Evolutionary conservation across 2,329 filamentous ascomycete genomes (phyloP).

Genomic region (Penicillium sp.): DNA sequence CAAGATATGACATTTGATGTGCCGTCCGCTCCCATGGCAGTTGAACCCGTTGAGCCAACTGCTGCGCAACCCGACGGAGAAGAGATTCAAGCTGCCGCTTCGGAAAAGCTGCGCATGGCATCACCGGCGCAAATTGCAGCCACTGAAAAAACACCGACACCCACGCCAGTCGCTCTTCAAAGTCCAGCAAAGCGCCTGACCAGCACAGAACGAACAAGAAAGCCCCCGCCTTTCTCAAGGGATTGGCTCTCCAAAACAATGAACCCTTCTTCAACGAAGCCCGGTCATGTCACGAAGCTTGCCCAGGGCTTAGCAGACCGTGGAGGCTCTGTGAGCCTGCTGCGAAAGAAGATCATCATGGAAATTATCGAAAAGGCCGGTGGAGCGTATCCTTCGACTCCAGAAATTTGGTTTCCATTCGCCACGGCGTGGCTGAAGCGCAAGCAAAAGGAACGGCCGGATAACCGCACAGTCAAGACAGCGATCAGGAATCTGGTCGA

Average conservation of each 20-base stretch:
- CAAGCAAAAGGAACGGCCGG: constrained; percentile 43
- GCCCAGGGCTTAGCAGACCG: constrained; percentile 15
- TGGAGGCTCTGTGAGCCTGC: constrained; percentile 41
- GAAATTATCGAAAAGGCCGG: constrained; percentile 49
- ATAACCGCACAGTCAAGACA: constrained; percentile 48
- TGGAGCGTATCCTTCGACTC: constrained; percentile 52
- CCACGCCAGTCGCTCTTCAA: background rate
- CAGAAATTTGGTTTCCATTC: constrained; percentile 52
- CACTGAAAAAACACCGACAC: background rate
- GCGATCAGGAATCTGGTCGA: constrained; percentile 47
- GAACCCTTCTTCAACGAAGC: background rate
- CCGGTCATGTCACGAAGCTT: constrained; percentile 9
- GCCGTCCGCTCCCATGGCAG: background rate
- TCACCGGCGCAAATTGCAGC: constrained; percentile 1
- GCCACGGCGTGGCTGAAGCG: constrained; percentile 47
- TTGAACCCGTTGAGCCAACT: background rate
- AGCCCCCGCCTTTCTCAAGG: background rate
- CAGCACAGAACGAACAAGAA: background rate
- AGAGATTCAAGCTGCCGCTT: constrained; percentile 3
- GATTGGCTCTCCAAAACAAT: background rate
- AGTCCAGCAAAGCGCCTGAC: background rate
- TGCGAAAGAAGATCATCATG: constrained; percentile 48
- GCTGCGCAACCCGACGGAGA: constrained; percentile 3
- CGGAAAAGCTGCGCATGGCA: constrained; percentile 13
- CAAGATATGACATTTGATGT: background rate